Base-by-base conservation (phyloP, 176 grass and related monocot genomes). In the Cymbopogon citratus region DNA sequence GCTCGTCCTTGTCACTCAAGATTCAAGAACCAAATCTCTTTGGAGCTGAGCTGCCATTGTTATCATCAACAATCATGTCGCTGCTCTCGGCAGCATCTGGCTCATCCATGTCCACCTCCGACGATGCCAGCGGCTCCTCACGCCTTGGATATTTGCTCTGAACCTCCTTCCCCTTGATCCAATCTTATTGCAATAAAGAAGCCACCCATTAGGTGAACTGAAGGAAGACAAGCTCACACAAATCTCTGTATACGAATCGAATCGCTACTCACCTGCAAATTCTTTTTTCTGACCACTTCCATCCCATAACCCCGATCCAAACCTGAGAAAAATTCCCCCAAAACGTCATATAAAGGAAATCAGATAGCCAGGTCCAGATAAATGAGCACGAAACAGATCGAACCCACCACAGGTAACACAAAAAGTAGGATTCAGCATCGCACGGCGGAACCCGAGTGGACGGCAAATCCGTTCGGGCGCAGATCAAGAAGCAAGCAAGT, bases 61-160 rank as follows among this genome's bases (percentile, higher is more conserved):
- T 85, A 69, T 63, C 90, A 48, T 93, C 90, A 35, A 93, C 85
- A 57, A 66, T 46, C 56, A 63, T 40, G 31, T n/a, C 69, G 27
- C 57, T 90, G 0, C 77, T 68, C 73, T 72, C 83, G 1, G 82
- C 13, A 25, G 66, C 24, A 16, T 59, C 87, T 12, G 75, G 77
- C 61, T 92, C 87, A 64, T 90, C 88, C 88, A 87, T 91, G 71
- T 91, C 86, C 92, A 91, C 89, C 70, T 92, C 84, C 0, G 79
- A 83, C 29, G 83, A 79, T 41, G 61, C 41, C 63, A 79, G 40
- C 16, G 79, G 86, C 25, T 86, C 74, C 67, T 87, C 63, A 26
- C 73, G 84, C 75, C 65, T 84, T 35, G 63, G 12, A 27, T 46
- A 81, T 66, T 74, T 88, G 87, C 48, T 74, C 65, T 86, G 86